Base-by-base conservation (phyloP, 2,329 filamentous ascomycete species). In the Ascochyta fabae region DNA sequence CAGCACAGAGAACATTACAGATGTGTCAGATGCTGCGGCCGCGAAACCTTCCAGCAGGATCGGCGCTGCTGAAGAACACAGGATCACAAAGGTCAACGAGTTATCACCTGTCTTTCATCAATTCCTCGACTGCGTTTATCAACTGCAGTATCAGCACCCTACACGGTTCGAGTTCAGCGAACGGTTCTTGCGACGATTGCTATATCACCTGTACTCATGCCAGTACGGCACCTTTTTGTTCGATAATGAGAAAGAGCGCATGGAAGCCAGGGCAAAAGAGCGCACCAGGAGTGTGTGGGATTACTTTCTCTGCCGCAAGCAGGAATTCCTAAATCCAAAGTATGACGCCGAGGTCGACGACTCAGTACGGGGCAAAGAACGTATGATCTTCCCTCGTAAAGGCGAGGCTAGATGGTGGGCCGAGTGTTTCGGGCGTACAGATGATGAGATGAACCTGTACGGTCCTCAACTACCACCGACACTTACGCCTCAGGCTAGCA, bases 221-320 rank as follows among this genome's bases (percentile, higher is more conserved):
- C 95, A 99, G 73, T 99, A 97, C 61, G 95, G 95, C 41, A 97
- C 94, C 0, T 99, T 99, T 73, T 82, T 99, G 5, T 96, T 91
- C 77, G 97, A 99, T 77, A 96, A 87, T 52, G 95, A 99, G 74
- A 95, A 92, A 69, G 90, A 96, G 68, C 88, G 95, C 3, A 80
- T 86, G 15, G 89, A 95, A 39, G 84, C 86, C 22, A 83, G 81
- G 26, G 87, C 90, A 1, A 80, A 81, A 35, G 87, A 92, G 66
- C 83, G 86, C 49, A 96, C 92, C 3, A 84, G 89, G 3, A 96
- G 91, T 22, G 95, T 97, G 1, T 99, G 95, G 95, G 90, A 95
- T 64, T 97, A 98, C 73, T 98, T 99, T 75, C 79, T 98, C 7
- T 87, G 89, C 39, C 86, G 93, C 10, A 87, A 85, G 62, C 81